phyloP scores from a whole-genome alignment of 495 filamentous ascomycete genomes.

The Xylaria longipes region DNA sequence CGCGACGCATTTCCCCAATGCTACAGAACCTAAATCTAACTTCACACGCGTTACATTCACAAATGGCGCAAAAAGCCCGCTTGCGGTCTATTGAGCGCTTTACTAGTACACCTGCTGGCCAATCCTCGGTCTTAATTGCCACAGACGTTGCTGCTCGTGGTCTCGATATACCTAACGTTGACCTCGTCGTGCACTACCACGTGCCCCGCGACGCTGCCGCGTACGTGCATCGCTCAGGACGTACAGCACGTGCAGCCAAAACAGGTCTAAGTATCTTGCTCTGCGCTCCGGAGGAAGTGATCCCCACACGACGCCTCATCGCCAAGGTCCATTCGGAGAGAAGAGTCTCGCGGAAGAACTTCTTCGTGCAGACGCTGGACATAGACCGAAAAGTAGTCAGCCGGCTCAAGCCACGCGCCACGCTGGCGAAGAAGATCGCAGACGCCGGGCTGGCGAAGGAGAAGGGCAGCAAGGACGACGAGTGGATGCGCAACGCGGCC shows the following conservation, averaged over 20 bases:
- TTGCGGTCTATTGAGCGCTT: conserved; percentile 92
- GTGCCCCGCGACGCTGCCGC: conserved; percentile 88
- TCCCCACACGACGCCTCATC: conserved; percentile 80
- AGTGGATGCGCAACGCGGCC: conserved; percentile 82
- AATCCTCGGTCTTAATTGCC: conserved; percentile 79
- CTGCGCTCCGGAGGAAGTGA: conserved; percentile 89
- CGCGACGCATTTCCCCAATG: conserved; percentile 83
- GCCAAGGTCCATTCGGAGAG: conserved; percentile 78
- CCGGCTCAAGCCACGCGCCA: conserved; percentile 74
- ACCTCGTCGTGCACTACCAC: conserved; percentile 93
- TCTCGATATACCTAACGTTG: conserved; percentile 88
- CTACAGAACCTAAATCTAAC: conserved; percentile 82
- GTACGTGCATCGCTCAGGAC: conserved; percentile 95
- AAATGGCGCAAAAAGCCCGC: conserved; percentile 97
- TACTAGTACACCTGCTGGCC: conserved; percentile 60
- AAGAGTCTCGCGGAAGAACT: conserved; percentile 46
- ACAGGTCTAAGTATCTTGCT: conserved; percentile 83
- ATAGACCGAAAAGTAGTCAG: conserved; percentile 80
- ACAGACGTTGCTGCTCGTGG: conserved; percentile 97
- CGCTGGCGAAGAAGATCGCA: conserved; percentile 81
- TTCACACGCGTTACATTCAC: conserved; percentile 82
- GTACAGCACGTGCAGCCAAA: conserved; percentile 83
- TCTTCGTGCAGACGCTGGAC: conserved; percentile 77
- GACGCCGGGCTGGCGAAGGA: conserved; percentile 85
- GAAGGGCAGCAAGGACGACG: conserved; percentile 80